Evolutionary conservation across 2,329 filamentous ascomycete genomes (phyloP).

Genomic region (Neurospora crassa): DNA sequence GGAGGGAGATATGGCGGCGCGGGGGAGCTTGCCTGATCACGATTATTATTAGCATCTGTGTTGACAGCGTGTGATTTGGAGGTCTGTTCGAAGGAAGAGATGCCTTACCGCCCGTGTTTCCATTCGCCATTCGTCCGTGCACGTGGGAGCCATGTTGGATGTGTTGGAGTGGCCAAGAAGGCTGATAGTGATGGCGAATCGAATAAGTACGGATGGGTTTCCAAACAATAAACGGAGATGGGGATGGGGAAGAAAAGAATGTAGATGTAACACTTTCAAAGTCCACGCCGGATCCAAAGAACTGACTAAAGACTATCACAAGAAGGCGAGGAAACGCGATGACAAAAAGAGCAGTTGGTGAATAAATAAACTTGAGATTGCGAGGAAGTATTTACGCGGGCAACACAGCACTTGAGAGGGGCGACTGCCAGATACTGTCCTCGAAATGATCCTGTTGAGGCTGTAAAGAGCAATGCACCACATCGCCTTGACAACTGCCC

Average conservation of each 20-base stretch:
- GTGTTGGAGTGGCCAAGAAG: not conserved
- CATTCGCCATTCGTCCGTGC: not conserved
- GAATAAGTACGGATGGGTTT: not conserved
- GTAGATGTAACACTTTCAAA: not conserved
- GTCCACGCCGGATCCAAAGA: not conserved
- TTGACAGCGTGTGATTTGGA: not conserved
- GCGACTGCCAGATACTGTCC: not conserved
- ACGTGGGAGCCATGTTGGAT: not conserved
- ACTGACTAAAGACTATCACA: not conserved
- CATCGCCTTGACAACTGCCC: not conserved
- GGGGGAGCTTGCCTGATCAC: not conserved
- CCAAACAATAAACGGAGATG: not conserved
- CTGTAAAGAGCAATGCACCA: not conserved
- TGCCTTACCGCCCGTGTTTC: not conserved
- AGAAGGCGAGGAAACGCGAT: not conserved
- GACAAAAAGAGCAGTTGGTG: not conserved
- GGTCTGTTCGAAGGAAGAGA: not conserved
- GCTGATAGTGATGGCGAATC: not conserved
- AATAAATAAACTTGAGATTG: not conserved
- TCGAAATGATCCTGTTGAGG: not conserved
- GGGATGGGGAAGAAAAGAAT: not conserved
- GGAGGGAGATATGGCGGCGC: constrained; percentile 30
- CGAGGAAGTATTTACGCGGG: not conserved
- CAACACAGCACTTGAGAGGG: not conserved
- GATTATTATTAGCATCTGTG: not conserved